Evolutionary conservation across 768 basidiomycete species (phyloP), one percentile per base, ranked within the genome.

Genomic region (Amanita jacksonii): DNA sequence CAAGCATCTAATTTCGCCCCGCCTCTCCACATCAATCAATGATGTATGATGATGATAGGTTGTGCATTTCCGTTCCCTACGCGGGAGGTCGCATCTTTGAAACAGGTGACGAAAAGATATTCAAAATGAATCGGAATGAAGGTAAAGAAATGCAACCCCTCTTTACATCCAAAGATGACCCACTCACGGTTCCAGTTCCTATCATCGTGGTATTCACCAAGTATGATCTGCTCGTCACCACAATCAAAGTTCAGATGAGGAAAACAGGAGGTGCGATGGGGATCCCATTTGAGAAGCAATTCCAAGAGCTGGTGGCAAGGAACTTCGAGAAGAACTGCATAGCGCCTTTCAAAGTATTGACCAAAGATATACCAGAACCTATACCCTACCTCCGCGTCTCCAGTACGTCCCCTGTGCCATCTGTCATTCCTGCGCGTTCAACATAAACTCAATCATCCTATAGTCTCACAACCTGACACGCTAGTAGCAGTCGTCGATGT

Each of bases 171-270:
- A 16, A 36, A 4, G 33, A 38, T 41, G 30, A 9, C 15, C 12
- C 25, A 13, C 15, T 8, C 20, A 4, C 37, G 57, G 54, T 50
- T 12, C 16, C 30, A 19, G 51, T 60, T 33, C 60, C 62, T 8
- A 39, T 62, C 40, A 54, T 63, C 34, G 54, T 52, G 18, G 55
- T 63, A 8, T 62, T 62, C 48, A 62, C 61, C 13, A 61, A 63
- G 45, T 62, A 58, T 37, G 61, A 63, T 45, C 41, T 48, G 12
- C 54, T 62, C 9, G 36, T 53, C 19, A 46, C 15, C 18, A 31
- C 10, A 3, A 2, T 20, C 25, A 31, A 12, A 13, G 30, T 13
- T 23, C 18, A 32, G 22, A 2, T 3, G 1, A n/a, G 6, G 18
- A 8, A 19, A 3, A 18, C 8, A 4, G 5, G 4, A 8, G 18